phyloP scores from a whole-genome alignment of 805 yeast genomes.

The Debaryomyces maramus region DNA sequence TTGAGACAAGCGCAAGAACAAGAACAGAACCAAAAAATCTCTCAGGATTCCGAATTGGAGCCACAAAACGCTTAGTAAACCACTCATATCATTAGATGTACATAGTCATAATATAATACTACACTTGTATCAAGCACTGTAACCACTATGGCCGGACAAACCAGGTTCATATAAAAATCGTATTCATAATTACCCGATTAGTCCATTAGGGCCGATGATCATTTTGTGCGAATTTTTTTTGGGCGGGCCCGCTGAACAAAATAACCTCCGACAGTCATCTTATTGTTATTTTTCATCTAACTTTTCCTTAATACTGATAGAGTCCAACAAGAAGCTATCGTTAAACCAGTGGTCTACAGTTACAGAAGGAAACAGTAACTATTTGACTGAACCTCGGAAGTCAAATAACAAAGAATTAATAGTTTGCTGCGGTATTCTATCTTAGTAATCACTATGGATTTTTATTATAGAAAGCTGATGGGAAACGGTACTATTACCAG shows the following conservation, averaged over 20 bases:
- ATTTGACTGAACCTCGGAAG: no score
- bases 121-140: no score
- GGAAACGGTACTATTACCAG: constrained; percentile 40
- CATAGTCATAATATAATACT: not conserved
- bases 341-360: no score
- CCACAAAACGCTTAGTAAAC: constrained; percentile 1
- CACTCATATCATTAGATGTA: not conserved
- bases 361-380: no score
- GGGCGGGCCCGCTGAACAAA: not conserved
- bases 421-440: not conserved
- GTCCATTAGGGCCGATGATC: not conserved
- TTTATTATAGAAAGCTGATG: constrained; percentile 37
- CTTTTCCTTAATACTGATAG: no score
- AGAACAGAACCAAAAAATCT: not conserved
- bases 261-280: not conserved
- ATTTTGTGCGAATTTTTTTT: not conserved
- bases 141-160: no score
- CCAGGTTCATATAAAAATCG: no score
- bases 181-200: not conserved
- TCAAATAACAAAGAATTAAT: no score
- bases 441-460: constrained; percentile 25
- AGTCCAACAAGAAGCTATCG: no score
- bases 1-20: constrained; percentile 15
- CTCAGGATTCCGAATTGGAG: not conserved
- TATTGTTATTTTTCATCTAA: no score